Percentiles rank a stretch among this genome's conserved stretches.
phyloP scores from a whole-genome alignment of 768 basidiomycete species.

The Trametes maxima region DNA sequence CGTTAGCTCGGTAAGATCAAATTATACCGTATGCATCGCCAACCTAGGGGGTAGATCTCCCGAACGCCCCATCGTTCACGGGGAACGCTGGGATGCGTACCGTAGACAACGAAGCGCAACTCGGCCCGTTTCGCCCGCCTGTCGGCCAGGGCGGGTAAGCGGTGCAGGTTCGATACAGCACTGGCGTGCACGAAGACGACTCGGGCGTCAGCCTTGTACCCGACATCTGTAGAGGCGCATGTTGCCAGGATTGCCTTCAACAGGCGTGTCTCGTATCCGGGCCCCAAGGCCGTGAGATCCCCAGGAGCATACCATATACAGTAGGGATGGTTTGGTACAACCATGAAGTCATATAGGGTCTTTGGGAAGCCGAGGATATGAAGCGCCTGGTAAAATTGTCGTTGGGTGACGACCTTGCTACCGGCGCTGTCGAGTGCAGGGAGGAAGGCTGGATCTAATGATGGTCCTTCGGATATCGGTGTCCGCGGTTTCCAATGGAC shows the following conservation, averaged over 20 bases:
- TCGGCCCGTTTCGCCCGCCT: slow-evolving; percentile 48
- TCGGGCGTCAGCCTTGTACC: slow-evolving; percentile 43
- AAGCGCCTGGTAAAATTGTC: slow-evolving; percentile 39
- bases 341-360: slow-evolving; percentile 50
- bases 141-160: slow-evolving; percentile 51
- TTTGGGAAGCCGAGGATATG: slow-evolving; percentile 49
- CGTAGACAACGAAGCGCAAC: slow-evolving; percentile 68
- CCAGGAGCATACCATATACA: slow-evolving; percentile 49
- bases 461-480: slow-evolving; percentile 9
- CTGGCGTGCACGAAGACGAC: slow-evolving; percentile 70
- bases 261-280: slow-evolving; percentile 45
- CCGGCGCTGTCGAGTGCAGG: neutral
- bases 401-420: slow-evolving; percentile 9
- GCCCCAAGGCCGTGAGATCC: slow-evolving; percentile 33
- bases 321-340: slow-evolving; percentile 41
- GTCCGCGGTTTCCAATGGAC: slow-evolving; percentile 26
- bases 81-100: slow-evolving; percentile 57
- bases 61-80: slow-evolving; percentile 59
- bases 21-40: neutral
- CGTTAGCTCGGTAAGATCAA: neutral
- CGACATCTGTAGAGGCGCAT: slow-evolving; percentile 43
- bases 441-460: slow-evolving; percentile 23
- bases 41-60: slow-evolving; percentile 72
- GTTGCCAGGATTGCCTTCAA: slow-evolving; percentile 49
- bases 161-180: slow-evolving; percentile 50